Evolutionary conservation across 352 stramenopile species (phyloP).

Genomic region (Phytophthora pseudosyringae): DNA sequence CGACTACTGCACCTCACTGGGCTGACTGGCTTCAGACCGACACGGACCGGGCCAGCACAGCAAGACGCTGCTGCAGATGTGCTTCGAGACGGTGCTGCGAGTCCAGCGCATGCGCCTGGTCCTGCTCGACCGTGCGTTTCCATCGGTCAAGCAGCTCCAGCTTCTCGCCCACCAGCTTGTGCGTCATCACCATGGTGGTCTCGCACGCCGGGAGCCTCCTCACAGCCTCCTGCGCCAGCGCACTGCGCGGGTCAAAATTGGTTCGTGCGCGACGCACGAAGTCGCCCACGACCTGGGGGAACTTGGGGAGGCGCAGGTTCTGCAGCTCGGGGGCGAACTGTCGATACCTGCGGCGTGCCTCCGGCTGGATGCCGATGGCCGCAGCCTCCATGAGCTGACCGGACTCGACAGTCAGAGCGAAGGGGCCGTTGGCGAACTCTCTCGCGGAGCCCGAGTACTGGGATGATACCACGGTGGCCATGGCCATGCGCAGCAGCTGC

Average conservation of each 20-base stretch:
- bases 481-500: slow-evolving; percentile 67
- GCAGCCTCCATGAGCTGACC: slow-evolving; percentile 70
- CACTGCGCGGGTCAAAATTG: slow-evolving; percentile 66
- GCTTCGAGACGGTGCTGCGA: slow-evolving; percentile 60
- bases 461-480: slow-evolving; percentile 68
- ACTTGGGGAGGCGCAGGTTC: slow-evolving; percentile 64
- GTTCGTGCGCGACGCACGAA: slow-evolving; percentile 66
- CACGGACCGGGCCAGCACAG: slow-evolving; percentile 57
- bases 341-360: slow-evolving; percentile 70
- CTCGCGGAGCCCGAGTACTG: slow-evolving; percentile 68
- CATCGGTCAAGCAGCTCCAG: slow-evolving; percentile 74
- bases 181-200: slow-evolving; percentile 74
- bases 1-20: slow-evolving; percentile 14
- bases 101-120: slow-evolving; percentile 54
- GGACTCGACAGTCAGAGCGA: slow-evolving; percentile 70
- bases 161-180: slow-evolving; percentile 81
- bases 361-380: slow-evolving; percentile 69
- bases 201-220: slow-evolving; percentile 72
- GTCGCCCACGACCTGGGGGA: slow-evolving; percentile 66
- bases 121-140: slow-evolving; percentile 58
- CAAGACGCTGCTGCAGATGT: slow-evolving; percentile 71
- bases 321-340: slow-evolving; percentile 55
- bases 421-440: slow-evolving; percentile 76
- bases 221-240: slow-evolving; percentile 58
- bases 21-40: slow-evolving; percentile 43